Evolutionary conservation across 1,284 basidiomycete genomes (phyloP).

Genomic region (Heterobasidion irregulare): DNA sequence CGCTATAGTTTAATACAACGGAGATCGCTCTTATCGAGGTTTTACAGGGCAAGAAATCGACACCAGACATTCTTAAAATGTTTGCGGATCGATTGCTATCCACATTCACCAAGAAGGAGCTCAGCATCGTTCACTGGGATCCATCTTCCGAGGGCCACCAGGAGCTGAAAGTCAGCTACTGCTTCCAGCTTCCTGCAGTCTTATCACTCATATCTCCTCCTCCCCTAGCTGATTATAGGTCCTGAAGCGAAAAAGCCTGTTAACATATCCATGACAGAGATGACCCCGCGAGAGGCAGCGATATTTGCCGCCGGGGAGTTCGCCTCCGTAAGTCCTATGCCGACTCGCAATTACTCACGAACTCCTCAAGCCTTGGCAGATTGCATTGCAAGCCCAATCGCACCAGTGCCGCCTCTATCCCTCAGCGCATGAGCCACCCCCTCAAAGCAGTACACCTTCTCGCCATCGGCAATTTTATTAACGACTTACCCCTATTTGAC

Average conservation of each 20-base stretch:
- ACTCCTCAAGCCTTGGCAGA: neutral
- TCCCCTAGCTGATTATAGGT: constrained; percentile 49
- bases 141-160: neutral
- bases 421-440: neutral
- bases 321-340: constrained; percentile 33
- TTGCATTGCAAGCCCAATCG: neutral
- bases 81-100: neutral
- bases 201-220: neutral
- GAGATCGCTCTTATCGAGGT: neutral
- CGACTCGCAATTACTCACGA: neutral
- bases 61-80: neutral
- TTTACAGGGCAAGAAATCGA: neutral
- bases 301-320: constrained; percentile 48
- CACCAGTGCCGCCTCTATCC: neutral
- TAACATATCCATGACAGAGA: constrained; percentile 43
- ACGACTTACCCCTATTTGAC: too few species aligned
- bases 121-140: neutral
- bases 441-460: neutral
- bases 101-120: neutral
- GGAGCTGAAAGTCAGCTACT: constrained; percentile 6
- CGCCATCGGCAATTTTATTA: neutral
- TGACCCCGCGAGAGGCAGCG: constrained; percentile 45
- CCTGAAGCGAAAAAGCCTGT: constrained; percentile 47
- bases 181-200: neutral
- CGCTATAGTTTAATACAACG: neutral